These are phyloP conservation scores for Pascua guehoae DNA, from an alignment of 1,284 basidiomycete species.

Conservation along the genomic window DNA sequence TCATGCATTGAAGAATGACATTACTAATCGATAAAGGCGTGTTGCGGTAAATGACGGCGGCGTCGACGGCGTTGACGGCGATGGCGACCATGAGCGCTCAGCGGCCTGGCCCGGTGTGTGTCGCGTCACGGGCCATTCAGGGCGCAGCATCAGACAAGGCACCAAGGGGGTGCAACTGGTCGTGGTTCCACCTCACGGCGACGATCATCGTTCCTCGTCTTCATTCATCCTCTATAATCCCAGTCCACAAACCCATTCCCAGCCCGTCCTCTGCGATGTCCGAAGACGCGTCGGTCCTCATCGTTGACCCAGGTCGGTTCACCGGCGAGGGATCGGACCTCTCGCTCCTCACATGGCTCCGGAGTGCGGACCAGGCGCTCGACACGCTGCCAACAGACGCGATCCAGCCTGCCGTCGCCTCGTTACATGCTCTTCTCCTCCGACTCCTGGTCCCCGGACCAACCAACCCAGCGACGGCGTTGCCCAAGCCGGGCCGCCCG, in stretches of 20 bases:
- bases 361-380: slow-evolving; percentile 43
- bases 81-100: no score
- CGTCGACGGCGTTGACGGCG: no score
- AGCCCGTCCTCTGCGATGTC: slow-evolving; percentile 7
- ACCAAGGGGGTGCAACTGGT: not conserved
- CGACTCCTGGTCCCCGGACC: slow-evolving; percentile 34
- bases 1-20: no score
- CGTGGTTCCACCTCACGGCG: not conserved
- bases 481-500: slow-evolving; percentile 77
- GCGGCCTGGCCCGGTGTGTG: no score
- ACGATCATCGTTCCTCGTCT: not conserved
- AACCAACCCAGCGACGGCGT: slow-evolving; percentile 33
- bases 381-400: slow-evolving; percentile 25
- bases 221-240: slow-evolving; percentile 1
- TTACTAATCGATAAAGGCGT: no score
- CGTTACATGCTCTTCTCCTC: slow-evolving; percentile 40
- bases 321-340: slow-evolving; percentile 44
- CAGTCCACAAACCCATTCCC: slow-evolving; percentile 4
- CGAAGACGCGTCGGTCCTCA: slow-evolving; percentile 16
- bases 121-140: no score
- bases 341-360: slow-evolving; percentile 40
- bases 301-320: slow-evolving; percentile 31
- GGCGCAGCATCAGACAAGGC: not conserved
- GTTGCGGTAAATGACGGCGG: no score
- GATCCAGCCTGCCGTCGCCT: slow-evolving; percentile 27